These are phyloP conservation scores for Candida ovalis DNA, from an alignment of 805 yeast species.

Conservation along the genomic window DNA sequence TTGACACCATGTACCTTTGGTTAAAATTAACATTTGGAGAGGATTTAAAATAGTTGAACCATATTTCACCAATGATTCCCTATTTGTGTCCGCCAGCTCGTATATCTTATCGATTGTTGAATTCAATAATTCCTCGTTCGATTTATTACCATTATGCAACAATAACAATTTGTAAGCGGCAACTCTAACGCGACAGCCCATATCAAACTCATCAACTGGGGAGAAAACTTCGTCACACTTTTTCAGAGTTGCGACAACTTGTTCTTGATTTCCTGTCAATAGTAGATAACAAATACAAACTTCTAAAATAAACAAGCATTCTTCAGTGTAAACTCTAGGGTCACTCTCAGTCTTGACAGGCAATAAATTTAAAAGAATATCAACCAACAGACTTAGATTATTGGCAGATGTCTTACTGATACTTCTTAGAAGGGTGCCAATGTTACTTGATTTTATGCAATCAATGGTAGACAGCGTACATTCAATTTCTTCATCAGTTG, in stretches of 20 bases:
- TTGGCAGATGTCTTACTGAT: conserved; percentile 36
- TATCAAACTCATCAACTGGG: conserved; percentile 25
- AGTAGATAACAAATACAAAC: conserved; percentile 30
- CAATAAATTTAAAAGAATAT: conserved; percentile 32
- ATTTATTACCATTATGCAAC: conserved; percentile 32
- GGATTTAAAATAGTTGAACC: conserved; percentile 46
- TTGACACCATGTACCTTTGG: conserved; percentile 41
- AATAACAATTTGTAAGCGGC: conserved; percentile 50
- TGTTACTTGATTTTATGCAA: conserved; percentile 69
- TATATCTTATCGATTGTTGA: conserved; percentile 24
- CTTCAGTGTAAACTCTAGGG: conserved; percentile 25
- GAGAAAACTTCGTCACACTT: conserved; percentile 21
- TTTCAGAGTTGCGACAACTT: conserved; percentile 19
- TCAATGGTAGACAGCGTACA: conserved; percentile 78
- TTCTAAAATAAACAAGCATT: conserved; percentile 31
- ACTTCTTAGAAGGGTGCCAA: conserved; percentile 52
- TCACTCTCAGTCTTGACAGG: conserved; percentile 31
- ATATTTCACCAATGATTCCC: conserved; percentile 41
- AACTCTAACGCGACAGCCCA: conserved; percentile 37
- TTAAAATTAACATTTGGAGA: conserved; percentile 44
- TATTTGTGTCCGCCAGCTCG: conserved; percentile 23
- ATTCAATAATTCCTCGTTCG: conserved; percentile 18
- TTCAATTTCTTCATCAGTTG: conserved; percentile 89
- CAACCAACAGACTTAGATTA: conserved; percentile 34
- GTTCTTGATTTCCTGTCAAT: conserved; percentile 24